Percentiles rank a stretch among this genome's conserved stretches.
These are phyloP conservation scores for Dianthus caryophyllus DNA, from an alignment of 148 eudicot genomes.

Conservation along the genomic window DNA sequence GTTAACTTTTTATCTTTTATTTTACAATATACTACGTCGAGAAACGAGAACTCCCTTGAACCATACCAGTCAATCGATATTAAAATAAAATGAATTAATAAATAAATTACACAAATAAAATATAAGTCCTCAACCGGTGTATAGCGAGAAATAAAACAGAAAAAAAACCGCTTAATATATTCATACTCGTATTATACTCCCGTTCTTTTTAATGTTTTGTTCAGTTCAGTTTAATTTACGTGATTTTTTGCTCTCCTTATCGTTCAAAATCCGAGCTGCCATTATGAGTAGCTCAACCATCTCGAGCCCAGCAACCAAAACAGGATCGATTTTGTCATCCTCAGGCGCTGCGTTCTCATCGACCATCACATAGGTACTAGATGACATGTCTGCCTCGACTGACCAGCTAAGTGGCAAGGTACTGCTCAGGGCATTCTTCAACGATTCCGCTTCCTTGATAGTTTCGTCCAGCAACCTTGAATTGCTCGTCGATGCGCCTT, in stretches of 20 bases:
- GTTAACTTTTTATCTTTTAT: too few relatives aligned
- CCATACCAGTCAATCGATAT: too few relatives aligned
- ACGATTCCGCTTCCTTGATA: conserved; percentile 56
- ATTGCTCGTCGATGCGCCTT: conserved; percentile 22
- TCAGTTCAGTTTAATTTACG: conserved; percentile 8
- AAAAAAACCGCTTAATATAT: too few relatives aligned
- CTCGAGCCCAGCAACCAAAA: conserved; percentile 84
- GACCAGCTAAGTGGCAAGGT: conserved; percentile 91
- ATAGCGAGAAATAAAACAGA: too few relatives aligned
- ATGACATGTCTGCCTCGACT: conserved; percentile 37
- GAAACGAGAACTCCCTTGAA: too few relatives aligned
- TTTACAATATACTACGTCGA: too few relatives aligned
- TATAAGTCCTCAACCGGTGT: too few relatives aligned
- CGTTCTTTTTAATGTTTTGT: too few relatives aligned
- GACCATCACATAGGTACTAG: conserved; percentile 21
- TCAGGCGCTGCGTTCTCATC: conserved; percentile 21
- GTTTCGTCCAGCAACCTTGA: conserved; percentile 45
- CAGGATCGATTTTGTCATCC: conserved; percentile 49
- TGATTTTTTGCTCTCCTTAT: conserved; percentile 15
- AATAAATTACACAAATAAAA: too few relatives aligned
- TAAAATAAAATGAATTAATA: too few relatives aligned
- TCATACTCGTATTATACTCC: too few relatives aligned
- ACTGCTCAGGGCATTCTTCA: conserved; percentile 73
- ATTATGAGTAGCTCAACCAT: conserved; percentile 77
- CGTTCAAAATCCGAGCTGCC: conserved; percentile 59